Percentiles rank a stretch among this genome's conserved stretches.
Evolutionary conservation across 1,284 basidiomycete genomes (phyloP).

Genomic region (Leccinum pachyderme): DNA sequence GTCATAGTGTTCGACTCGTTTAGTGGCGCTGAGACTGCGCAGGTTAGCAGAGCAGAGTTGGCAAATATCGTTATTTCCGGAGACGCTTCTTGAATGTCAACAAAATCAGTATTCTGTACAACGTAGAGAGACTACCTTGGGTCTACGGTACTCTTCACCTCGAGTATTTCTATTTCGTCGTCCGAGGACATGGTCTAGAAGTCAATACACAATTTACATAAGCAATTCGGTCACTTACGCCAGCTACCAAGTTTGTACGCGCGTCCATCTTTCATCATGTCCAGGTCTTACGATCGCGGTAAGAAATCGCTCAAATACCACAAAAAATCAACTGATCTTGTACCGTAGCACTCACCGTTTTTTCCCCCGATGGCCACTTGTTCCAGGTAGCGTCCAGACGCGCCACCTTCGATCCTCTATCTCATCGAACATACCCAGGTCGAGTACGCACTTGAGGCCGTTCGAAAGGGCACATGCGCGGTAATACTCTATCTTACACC

Average conservation of each 20-base stretch:
- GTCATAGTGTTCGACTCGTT: slow-evolving; percentile 51
- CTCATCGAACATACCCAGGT: slow-evolving; percentile 57
- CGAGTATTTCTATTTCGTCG: slow-evolving; percentile 30
- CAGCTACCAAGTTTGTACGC: slow-evolving; percentile 43
- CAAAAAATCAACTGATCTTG: slow-evolving; percentile 11
- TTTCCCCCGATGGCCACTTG: slow-evolving; percentile 92
- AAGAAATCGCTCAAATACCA: background rate
- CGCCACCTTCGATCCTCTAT: slow-evolving; percentile 17
- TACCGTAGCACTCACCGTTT: slow-evolving; percentile 80
- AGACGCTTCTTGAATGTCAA: slow-evolving; percentile 12
- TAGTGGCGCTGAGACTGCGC: slow-evolving; percentile 29
- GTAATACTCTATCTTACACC: slow-evolving; percentile 45
- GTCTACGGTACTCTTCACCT: background rate
- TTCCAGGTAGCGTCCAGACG: slow-evolving; percentile 66
- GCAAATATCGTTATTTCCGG: slow-evolving; percentile 36
- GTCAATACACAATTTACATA: slow-evolving; percentile 31
- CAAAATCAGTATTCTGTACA: background rate
- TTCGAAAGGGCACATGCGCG: slow-evolving; percentile 96
- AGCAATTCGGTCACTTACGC: slow-evolving; percentile 11
- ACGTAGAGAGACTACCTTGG: slow-evolving; percentile 8
- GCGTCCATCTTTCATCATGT: slow-evolving; percentile 42
- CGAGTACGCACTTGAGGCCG: slow-evolving; percentile 97
- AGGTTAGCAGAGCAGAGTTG: slow-evolving; percentile 50
- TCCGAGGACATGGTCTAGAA: slow-evolving; percentile 12
- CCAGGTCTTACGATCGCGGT: slow-evolving; percentile 39